Conservation (phyloP, 1,139 yeast species). For the Zygoascus sp. region DNA sequence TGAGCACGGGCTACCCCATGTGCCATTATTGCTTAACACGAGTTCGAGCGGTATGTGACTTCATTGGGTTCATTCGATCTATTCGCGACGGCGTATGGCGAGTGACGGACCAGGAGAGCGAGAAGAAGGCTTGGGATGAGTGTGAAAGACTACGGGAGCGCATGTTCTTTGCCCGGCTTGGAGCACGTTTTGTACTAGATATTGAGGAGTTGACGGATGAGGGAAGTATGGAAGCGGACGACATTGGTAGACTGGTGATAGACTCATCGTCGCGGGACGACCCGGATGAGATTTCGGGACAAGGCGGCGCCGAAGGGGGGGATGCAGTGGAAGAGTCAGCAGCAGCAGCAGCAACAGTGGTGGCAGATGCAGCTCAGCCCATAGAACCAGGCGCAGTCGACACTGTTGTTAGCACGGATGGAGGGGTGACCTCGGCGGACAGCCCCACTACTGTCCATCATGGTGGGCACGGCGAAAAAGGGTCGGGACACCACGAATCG, state of each 20-base stretch:
- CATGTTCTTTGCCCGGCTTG: slow-evolving; percentile 82
- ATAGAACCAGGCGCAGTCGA: no score
- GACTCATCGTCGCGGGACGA: background rate
- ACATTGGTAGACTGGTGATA: background rate
- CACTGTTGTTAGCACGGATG: no score
- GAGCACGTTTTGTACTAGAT: slow-evolving; percentile 37
- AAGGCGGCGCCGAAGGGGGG: no score
- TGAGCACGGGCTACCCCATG: slow-evolving; percentile 51
- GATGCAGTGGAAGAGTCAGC: no score
- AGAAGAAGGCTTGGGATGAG: slow-evolving; percentile 54
- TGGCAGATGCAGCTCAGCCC: no score
- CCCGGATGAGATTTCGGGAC: no score
- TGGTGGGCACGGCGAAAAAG: slow-evolving; percentile 1
- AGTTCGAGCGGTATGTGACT: slow-evolving; percentile 73
- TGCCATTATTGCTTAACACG: slow-evolving; percentile 80
- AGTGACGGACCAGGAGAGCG: slow-evolving; percentile 38
- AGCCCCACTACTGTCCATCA: background rate
- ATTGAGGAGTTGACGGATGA: background rate
- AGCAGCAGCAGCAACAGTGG: no score
- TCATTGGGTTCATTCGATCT: slow-evolving; percentile 67
- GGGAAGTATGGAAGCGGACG: background rate
- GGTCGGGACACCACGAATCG: background rate
- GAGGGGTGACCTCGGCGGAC: background rate
- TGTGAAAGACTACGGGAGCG: slow-evolving; percentile 52
- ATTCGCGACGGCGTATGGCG: slow-evolving; percentile 54